A percentile compares a stretch with the other conserved stretches of the same genome.
These are phyloP conservation scores for Exophiala aquamarina DNA, from an alignment of 2,329 filamentous ascomycete species.

Conservation along the genomic window DNA sequence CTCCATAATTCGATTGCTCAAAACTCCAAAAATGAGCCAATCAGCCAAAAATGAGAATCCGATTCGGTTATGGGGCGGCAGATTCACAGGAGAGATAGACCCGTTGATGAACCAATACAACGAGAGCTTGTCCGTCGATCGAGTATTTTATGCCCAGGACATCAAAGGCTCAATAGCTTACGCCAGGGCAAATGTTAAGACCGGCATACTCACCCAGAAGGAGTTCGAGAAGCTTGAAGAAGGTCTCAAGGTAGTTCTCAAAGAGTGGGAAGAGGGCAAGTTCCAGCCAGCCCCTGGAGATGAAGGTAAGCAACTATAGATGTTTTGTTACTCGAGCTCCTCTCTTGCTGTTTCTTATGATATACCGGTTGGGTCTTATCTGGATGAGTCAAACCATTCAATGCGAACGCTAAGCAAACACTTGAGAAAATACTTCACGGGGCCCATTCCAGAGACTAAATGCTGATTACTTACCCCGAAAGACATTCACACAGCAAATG, in stretches of 20 bases:
- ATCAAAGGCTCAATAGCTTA: slow-evolving; percentile 79
- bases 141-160: slow-evolving; percentile 74
- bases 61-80: slow-evolving; percentile 31
- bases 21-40: slow-evolving; percentile 11
- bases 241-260: slow-evolving; percentile 61
- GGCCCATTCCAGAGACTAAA: too few species aligned
- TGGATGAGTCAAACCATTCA: neutral
- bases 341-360: slow-evolving; percentile 5
- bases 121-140: slow-evolving; percentile 75
- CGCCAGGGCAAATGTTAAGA: slow-evolving; percentile 74
- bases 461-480: too few species aligned
- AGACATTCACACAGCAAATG: slow-evolving; percentile 69
- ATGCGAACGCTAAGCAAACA: too few species aligned
- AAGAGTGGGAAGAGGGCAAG: slow-evolving; percentile 40
- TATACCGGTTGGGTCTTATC: slow-evolving; percentile 3
- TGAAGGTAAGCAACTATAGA: slow-evolving; percentile 23
- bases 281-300: slow-evolving; percentile 32
- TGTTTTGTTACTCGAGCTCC: too few species aligned
- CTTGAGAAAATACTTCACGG: too few species aligned
- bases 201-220: slow-evolving; percentile 68
- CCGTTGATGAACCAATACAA: slow-evolving; percentile 87
- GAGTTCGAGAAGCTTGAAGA: slow-evolving; percentile 74
- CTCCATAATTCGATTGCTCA: slow-evolving; percentile 1
- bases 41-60: slow-evolving; percentile 4
- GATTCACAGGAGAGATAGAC: slow-evolving; percentile 54